phyloP scores from a whole-genome alignment of 2,329 filamentous ascomycete species.

The Exserohilum rostratum region DNA sequence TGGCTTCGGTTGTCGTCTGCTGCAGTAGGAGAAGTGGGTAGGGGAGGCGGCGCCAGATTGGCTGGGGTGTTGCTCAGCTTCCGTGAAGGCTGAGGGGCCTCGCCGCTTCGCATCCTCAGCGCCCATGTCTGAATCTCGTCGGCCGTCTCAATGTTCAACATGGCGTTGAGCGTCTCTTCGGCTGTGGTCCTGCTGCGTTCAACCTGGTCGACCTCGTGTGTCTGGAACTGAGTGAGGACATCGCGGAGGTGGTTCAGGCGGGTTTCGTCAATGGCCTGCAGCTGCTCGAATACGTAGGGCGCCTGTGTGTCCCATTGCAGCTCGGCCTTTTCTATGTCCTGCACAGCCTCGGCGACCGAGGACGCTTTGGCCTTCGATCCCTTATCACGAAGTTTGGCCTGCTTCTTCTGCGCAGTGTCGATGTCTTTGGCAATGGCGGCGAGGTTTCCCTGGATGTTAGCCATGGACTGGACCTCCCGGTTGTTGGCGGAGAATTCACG shows the following conservation, averaged over 20 bases:
- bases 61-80: slow-evolving; percentile 42
- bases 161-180: slow-evolving; percentile 78
- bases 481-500: slow-evolving; percentile 75
- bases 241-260: slow-evolving; percentile 90
- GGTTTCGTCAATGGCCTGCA: slow-evolving; percentile 89
- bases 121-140: slow-evolving; percentile 83
- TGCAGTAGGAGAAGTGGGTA: slow-evolving; percentile 40
- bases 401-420: slow-evolving; percentile 80
- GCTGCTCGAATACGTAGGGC: slow-evolving; percentile 90
- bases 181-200: slow-evolving; percentile 76
- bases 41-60: slow-evolving; percentile 43
- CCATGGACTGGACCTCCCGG: slow-evolving; percentile 78
- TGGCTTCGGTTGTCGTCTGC: slow-evolving; percentile 62
- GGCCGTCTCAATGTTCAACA: slow-evolving; percentile 85
- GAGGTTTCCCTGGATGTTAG: slow-evolving; percentile 81
- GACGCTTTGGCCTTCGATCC: slow-evolving; percentile 75
- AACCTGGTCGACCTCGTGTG: slow-evolving; percentile 86
- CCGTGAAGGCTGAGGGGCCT: slow-evolving; percentile 38
- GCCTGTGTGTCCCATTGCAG: slow-evolving; percentile 93
- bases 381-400: slow-evolving; percentile 83
- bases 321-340: slow-evolving; percentile 76
- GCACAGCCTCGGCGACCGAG: slow-evolving; percentile 76
- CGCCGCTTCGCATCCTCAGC: slow-evolving; percentile 51
- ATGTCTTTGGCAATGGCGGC: slow-evolving; percentile 81
- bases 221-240: slow-evolving; percentile 88